Percentiles rank a stretch among this genome's conserved stretches.
Evolutionary conservation across 2,329 filamentous ascomycete genomes (phyloP).

Genomic region (Scolecobasidium constrictum): DNA sequence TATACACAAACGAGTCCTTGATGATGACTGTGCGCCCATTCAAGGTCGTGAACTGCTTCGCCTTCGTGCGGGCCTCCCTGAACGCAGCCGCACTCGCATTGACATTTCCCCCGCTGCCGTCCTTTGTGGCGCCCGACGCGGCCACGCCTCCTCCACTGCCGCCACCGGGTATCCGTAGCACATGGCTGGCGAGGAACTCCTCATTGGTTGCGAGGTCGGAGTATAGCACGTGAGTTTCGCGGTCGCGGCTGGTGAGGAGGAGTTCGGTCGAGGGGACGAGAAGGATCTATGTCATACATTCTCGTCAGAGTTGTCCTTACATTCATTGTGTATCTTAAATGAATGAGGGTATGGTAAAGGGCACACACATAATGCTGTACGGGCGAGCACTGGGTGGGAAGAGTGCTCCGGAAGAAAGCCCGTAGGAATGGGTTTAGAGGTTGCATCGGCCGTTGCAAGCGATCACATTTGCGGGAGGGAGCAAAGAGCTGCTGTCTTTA

Average conservation of each 20-base stretch:
- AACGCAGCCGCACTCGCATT: slow-evolving; percentile 44
- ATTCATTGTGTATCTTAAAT: background rate
- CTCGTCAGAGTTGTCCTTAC: background rate
- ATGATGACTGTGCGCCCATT: slow-evolving; percentile 91
- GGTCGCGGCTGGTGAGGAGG: slow-evolving; percentile 77
- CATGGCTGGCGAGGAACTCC: slow-evolving; percentile 94
- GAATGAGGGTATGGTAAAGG: background rate
- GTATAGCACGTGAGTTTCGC: slow-evolving; percentile 67
- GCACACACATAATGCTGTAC: slow-evolving; percentile 67
- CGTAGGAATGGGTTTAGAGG: slow-evolving; percentile 97
- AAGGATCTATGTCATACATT: slow-evolving; percentile 46
- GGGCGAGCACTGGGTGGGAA: slow-evolving; percentile 83
- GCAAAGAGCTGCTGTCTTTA: background rate
- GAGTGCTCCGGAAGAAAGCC: slow-evolving; percentile 96
- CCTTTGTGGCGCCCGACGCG: slow-evolving; percentile 37
- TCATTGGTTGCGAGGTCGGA: slow-evolving; percentile 77
- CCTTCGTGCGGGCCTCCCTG: slow-evolving; percentile 82
- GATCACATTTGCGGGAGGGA: slow-evolving; percentile 17
- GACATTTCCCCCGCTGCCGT: slow-evolving; percentile 28
- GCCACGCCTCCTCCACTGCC: too few species aligned
- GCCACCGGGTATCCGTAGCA: slow-evolving; percentile 65
- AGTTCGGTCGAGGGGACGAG: slow-evolving; percentile 90
- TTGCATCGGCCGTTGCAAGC: slow-evolving; percentile 90
- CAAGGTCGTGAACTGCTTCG: slow-evolving; percentile 84
- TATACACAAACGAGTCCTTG: slow-evolving; percentile 87